phyloP scores from a whole-genome alignment of 805 yeast species.

The Saccharomyces mikatae region DNA sequence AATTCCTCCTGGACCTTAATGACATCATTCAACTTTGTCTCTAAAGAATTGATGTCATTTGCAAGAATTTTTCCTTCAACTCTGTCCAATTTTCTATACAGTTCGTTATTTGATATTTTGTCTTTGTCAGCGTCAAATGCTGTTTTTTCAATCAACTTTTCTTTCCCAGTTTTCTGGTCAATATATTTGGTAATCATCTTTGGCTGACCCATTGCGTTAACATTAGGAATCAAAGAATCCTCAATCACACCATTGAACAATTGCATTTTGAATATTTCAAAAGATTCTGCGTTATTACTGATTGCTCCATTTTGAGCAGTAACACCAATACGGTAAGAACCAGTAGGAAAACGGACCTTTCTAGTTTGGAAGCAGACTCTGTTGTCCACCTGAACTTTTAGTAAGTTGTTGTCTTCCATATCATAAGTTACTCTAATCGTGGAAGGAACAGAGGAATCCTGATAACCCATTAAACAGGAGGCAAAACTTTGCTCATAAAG shows the following conservation, averaged over 20 bases:
- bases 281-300: slow-evolving; percentile 42
- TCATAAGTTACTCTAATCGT: slow-evolving; percentile 60
- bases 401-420: slow-evolving; percentile 31
- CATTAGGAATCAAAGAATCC: slow-evolving; percentile 54
- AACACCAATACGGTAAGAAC: slow-evolving; percentile 42
- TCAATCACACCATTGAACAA: slow-evolving; percentile 46
- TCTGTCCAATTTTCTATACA: slow-evolving; percentile 26
- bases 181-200: slow-evolving; percentile 37
- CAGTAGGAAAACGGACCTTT: slow-evolving; percentile 38
- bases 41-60: slow-evolving; percentile 25
- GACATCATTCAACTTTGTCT: slow-evolving; percentile 18
- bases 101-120: slow-evolving; percentile 18
- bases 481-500: slow-evolving; percentile 39
- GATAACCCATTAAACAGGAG: slow-evolving; percentile 49
- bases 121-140: slow-evolving; percentile 17
- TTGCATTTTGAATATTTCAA: slow-evolving; percentile 55
- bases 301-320: slow-evolving; percentile 37
- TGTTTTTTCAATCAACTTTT: slow-evolving; percentile 26
- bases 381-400: slow-evolving; percentile 67
- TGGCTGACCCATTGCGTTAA: slow-evolving; percentile 38
- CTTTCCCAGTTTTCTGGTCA: slow-evolving; percentile 30
- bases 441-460: slow-evolving; percentile 62
- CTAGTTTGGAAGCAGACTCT: slow-evolving; percentile 61
- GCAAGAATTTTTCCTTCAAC: slow-evolving; percentile 31
- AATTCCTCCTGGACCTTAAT: slow-evolving; percentile 19